Conservation (phyloP, 2,329 filamentous ascomycete genomes). For the Xylariaceae sp. region DNA sequence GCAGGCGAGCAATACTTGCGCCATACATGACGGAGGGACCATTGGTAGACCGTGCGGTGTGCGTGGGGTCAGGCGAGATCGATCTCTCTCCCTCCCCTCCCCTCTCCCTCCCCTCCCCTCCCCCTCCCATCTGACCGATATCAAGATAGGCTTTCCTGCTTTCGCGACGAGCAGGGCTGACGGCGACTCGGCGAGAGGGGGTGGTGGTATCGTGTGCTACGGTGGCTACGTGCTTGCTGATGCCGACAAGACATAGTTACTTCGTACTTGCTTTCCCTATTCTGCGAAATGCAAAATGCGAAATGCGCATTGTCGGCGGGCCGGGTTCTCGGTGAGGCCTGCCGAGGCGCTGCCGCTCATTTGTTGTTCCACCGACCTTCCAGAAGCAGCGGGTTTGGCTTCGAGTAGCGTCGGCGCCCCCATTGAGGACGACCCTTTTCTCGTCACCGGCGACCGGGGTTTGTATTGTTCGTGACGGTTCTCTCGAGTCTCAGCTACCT, state of each 20-base stretch:
- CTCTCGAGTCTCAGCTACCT: conserved; percentile 14
- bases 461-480: not conserved
- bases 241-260: not conserved
- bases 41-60: not conserved
- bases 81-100: too few species aligned
- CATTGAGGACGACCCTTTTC: conserved; percentile 9
- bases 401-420: conserved; percentile 14
- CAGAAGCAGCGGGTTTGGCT: conserved; percentile 22
- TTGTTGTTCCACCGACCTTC: conserved; percentile 22
- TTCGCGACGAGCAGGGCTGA: not conserved
- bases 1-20: too few species aligned
- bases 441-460: conserved; percentile 8
- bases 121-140: not conserved
- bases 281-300: conserved; percentile 12
- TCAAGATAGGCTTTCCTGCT: not conserved
- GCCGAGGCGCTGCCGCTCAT: conserved; percentile 18
- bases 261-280: too few species aligned
- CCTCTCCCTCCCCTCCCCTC: not conserved
- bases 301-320: conserved; percentile 10
- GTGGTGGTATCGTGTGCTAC: not conserved
- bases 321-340: conserved; percentile 22
- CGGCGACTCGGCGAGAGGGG: not conserved
- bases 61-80: not conserved
- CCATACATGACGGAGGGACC: not conserved
- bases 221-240: not conserved